Evolutionary conservation across 352 stramenopile species (phyloP).

Genomic region (Globisporangium middletonii): DNA sequence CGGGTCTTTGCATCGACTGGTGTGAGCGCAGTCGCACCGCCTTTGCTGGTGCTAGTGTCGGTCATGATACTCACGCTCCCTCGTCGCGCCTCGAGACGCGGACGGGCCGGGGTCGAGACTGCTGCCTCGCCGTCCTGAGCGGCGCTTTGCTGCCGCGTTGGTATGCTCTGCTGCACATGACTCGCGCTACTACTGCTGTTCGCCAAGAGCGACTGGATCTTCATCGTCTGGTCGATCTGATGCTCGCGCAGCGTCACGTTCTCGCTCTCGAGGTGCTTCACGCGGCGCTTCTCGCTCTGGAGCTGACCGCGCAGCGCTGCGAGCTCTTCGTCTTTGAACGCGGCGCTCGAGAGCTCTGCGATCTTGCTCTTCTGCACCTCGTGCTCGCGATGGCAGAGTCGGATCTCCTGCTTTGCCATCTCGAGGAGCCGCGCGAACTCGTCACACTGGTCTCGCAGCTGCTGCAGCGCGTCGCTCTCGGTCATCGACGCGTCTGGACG

Average conservation of each 20-base stretch:
- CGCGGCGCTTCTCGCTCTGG: conserved; percentile 54
- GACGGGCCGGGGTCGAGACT: too few species aligned
- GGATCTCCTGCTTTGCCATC: conserved; percentile 74
- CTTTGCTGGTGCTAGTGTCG: not conserved
- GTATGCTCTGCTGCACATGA: not conserved
- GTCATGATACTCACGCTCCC: not conserved
- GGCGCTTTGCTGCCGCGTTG: not conserved
- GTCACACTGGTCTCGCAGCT: conserved; percentile 42
- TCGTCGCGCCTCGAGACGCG: not conserved
- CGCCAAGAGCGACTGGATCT: conserved; percentile 35
- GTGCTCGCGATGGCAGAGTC: conserved; percentile 47
- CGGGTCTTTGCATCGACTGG: too few species aligned
- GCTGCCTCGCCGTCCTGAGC: not conserved
- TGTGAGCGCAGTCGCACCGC: too few species aligned
- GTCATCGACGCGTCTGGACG: not conserved
- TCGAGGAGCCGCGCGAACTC: conserved; percentile 50
- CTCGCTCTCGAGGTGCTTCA: conserved; percentile 52
- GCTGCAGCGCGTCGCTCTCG: conserved; percentile 23
- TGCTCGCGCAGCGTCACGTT: conserved; percentile 43
- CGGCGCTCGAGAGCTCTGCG: conserved; percentile 38
- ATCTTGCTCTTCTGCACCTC: conserved; percentile 43
- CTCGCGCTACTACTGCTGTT: conserved; percentile 9
- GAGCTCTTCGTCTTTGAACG: conserved; percentile 51
- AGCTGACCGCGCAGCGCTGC: conserved; percentile 42
- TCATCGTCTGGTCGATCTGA: conserved; percentile 42